Evolutionary conservation across 805 yeast genomes (phyloP), one percentile per base, ranked within the genome.

Genomic region (Spathaspora sp.): DNA sequence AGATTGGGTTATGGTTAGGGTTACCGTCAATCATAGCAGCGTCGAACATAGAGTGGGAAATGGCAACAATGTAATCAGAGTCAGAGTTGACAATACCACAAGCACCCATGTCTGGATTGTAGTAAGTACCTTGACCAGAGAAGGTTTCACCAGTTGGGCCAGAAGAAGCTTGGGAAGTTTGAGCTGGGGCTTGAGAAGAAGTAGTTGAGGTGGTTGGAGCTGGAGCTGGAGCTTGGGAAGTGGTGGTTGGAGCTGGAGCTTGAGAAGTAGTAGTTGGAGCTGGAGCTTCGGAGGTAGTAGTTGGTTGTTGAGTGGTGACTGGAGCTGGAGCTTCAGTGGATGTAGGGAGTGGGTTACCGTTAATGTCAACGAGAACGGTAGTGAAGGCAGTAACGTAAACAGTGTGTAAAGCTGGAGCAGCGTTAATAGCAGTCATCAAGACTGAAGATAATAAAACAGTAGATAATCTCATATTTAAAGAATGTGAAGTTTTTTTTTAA

Each of bases 11-110:
- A 52, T 73, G 61, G 57, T 77, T 80, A 4, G 77, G 70, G 61
- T 72, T 70, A 18, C 66, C 67, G 50, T 60, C 59, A 23, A 64
- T 61, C 46, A 63, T 62, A 50, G 66, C 60, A 38, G 62, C 57
- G 55, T 71, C 68, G 60, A 67, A 78, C 59, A 78, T 69, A 47
- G 60, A 60, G 55, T 66, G 69, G 51, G 80, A 75, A 56, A 82
- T 66, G 40, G 87, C 87, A 43, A 77, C 83, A 55, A 82, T 73
- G 52, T 63, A 62, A 58, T 82, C 87, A n/a, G 67, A 32, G 54
- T 73, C 80, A 16, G 69, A 49, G 67, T 67, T 75, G 54, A 70
- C 61, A 44, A 57, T 53, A 42, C 87, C 87, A 67, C 87, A 83
- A 20, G 86, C 81, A 51, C 85, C 87, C 45, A 67, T 58, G 5